Evolutionary conservation across 1,139 yeast species (phyloP).

Genomic region (Sugiyamaella xylanicola): DNA sequence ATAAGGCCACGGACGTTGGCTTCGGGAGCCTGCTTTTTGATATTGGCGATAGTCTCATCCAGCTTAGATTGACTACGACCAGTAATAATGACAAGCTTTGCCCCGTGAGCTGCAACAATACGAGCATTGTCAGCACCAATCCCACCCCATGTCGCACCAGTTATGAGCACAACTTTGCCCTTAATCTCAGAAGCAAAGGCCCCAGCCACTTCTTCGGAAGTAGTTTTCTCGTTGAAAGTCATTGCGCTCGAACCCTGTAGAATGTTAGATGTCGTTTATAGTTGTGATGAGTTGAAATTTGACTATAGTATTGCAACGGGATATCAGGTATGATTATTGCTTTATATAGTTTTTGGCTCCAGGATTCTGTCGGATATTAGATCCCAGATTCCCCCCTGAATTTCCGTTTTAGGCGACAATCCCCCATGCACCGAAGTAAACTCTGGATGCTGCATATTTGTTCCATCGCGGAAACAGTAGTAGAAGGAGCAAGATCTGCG

Average conservation of each 20-base stretch:
- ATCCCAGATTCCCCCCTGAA: too few species aligned
- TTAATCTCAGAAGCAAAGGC: conserved; percentile 29
- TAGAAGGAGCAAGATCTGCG: too few species aligned
- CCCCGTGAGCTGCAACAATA: conserved; percentile 39
- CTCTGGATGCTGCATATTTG: too few species aligned
- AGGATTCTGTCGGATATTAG: too few species aligned
- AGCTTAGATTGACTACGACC: conserved; percentile 33
- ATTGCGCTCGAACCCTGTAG: too few species aligned
- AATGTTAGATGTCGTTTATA: too few species aligned
- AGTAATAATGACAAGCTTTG: conserved; percentile 38
- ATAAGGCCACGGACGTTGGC: conserved; percentile 17
- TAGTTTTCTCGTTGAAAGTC: conserved; percentile 9
- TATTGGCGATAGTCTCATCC: conserved; percentile 25
- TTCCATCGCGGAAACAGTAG: too few species aligned
- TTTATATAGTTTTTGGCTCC: too few species aligned
- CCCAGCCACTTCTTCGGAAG: conserved; percentile 20
- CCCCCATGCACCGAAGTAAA: too few species aligned
- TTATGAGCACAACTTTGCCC: conserved; percentile 39
- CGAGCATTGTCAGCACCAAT: conserved; percentile 33
- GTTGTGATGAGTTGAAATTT: too few species aligned
- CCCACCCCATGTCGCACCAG: conserved; percentile 36
- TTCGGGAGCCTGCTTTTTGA: conserved; percentile 20
- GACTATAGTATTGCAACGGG: too few species aligned
- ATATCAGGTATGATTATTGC: too few species aligned
- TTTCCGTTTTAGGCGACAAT: background rate